Evolutionary conservation across 2,329 filamentous ascomycete genomes (phyloP).

Genomic region (Grosmannia huntii): DNA sequence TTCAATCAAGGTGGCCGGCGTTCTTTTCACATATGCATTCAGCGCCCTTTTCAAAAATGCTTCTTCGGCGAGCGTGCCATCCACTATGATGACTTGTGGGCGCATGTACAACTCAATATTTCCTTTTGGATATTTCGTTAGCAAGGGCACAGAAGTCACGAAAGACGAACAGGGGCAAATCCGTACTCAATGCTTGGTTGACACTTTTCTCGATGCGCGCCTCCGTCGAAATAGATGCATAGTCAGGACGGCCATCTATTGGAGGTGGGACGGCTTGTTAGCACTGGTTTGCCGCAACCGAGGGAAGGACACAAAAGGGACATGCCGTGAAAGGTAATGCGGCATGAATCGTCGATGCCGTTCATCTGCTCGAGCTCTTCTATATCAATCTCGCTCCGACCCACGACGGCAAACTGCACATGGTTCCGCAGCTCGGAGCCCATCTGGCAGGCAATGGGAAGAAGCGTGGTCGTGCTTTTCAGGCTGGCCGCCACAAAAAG

Average conservation of each 20-base stretch:
- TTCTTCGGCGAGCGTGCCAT: constrained; percentile 56
- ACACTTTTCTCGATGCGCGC: constrained; percentile 53
- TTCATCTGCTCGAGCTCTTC: constrained; percentile 63
- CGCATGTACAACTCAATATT: constrained; percentile 64
- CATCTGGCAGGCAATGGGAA: constrained; percentile 86
- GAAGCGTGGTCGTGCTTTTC: constrained; percentile 55
- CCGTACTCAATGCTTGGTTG: constrained; percentile 49
- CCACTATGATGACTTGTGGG: constrained; percentile 64
- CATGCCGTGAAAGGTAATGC: constrained; percentile 46
- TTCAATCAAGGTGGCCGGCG: constrained; percentile 56
- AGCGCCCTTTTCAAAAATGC: constrained; percentile 51
- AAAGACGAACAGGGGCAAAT: neutral
- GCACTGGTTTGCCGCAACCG: neutral
- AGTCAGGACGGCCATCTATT: constrained; percentile 65
- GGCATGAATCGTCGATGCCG: constrained; percentile 60
- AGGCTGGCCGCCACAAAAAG: constrained; percentile 68
- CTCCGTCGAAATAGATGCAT: constrained; percentile 55
- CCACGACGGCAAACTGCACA: constrained; percentile 74
- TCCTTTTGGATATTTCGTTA: constrained; percentile 19
- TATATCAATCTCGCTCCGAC: constrained; percentile 56
- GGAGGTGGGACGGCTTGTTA: no score
- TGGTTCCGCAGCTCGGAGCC: constrained; percentile 51
- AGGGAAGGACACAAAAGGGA: constrained; percentile 8
- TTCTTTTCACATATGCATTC: constrained; percentile 36
- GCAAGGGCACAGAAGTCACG: neutral